These are phyloP conservation scores for Eremothecium cymbalariae DNA, from an alignment of 1,139 yeast genomes.

Conservation along the genomic window DNA sequence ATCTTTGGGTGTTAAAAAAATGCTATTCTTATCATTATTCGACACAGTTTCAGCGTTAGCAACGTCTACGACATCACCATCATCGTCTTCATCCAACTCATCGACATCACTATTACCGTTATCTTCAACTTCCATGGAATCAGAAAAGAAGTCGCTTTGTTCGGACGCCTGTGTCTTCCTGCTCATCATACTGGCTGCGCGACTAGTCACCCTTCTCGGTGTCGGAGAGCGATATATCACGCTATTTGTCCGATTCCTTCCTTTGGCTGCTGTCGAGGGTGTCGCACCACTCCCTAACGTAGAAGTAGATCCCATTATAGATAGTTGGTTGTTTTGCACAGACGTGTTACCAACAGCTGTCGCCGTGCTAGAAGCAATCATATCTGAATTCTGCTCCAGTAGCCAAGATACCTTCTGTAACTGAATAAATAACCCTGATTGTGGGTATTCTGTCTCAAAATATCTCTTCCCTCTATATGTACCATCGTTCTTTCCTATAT, in stretches of 20 bases:
- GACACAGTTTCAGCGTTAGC: not conserved
- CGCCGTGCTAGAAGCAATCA: conserved; percentile 13
- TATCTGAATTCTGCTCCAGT: conserved; percentile 15
- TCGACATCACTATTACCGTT: conserved; percentile 2
- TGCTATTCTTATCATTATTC: not conserved
- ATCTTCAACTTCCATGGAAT: conserved; percentile 9
- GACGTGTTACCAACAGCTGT: conserved; percentile 11
- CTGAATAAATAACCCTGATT: conserved; percentile 69
- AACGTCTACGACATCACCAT: not conserved
- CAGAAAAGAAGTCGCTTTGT: conserved; percentile 5
- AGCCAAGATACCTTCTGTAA: conserved; percentile 46
- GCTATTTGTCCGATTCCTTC: conserved; percentile 2
- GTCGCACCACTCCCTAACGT: conserved; percentile 6
- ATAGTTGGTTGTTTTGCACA: not conserved
- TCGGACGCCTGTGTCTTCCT: conserved; percentile 4
- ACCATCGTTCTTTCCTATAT: conserved; percentile 76
- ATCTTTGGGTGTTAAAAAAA: not conserved
- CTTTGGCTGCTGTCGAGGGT: conserved; percentile 7
- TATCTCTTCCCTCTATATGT: conserved; percentile 51
- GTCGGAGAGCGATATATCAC: conserved; percentile 4
- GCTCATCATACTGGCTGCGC: conserved; percentile 2
- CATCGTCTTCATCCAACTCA: conserved; percentile 4
- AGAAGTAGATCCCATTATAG: conserved; percentile 12
- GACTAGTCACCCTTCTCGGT: conserved; percentile 1
- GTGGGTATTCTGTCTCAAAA: conserved; percentile 54